Evolutionary conservation across 495 filamentous ascomycete genomes (phyloP), one percentile per base, ranked within the genome.

Genomic region (Haplographium delicatum): DNA sequence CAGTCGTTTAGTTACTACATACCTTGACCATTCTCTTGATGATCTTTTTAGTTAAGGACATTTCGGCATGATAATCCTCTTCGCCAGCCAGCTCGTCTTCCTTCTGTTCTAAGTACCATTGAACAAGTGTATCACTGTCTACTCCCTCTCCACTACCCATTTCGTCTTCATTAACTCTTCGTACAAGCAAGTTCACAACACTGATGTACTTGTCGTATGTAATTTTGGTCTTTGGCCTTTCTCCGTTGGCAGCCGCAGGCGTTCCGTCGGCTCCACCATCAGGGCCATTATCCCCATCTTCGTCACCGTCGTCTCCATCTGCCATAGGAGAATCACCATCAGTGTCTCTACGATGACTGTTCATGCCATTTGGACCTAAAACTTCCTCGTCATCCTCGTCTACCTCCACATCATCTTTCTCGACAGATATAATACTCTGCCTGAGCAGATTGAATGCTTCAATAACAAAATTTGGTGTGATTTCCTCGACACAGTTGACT

Each of bases 1-100:
- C n/a, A n/a, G n/a, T n/a, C n/a, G n/a, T n/a, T n/a, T n/a, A 34
- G 11, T 15, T 16, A 24, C 9, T 45, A 78, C 80, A 59, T 70
- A 94, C 90, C 88, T 91, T 96, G 56, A 96, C 85, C 85, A 96
- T 94, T 64, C 89, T 82, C 80, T 85, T 95, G 51, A 97, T 63
- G 55, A 97, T 91, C 76, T 96, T 96, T 62, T 70, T 76, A n/a
- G 82, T 83, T 47, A 97, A 62, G 15, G 72, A 75, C 61, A 81
- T 78, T 75, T 99, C 93, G 11, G 67, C 69, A 59, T 86, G 72
- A 49, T 94, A 68, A 46, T 93, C 91, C 48, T 94, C 89, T 65
- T 91, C 80, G 13, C 69, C 82, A 31, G 83, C 72, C 45, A 99
- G 66, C 68, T 96, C 87, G 22, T 81, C 76, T 63, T 97, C 93